phyloP scores from a whole-genome alignment of 2,329 filamentous ascomycete genomes.

The Phaeosphaeria sp. region DNA sequence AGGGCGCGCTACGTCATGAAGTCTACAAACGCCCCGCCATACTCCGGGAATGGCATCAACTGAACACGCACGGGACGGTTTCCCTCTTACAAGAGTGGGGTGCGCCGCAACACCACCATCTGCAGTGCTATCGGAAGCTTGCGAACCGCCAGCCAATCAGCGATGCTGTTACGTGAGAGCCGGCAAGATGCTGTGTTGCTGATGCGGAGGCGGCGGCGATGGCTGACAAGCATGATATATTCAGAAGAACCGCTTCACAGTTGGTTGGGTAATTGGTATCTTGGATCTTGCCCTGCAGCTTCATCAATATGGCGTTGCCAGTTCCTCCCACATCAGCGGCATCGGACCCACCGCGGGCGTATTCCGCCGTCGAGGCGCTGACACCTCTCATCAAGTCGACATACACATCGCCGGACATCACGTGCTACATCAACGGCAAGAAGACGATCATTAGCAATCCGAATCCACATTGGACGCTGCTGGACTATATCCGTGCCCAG shows the following conservation, averaged over 20 bases:
- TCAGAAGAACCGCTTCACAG: not conserved
- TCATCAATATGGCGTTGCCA: constrained; percentile 35
- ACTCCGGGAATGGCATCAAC: not conserved
- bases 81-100: not conserved
- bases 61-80: not conserved
- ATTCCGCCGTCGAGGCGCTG: constrained; percentile 53
- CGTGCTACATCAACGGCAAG: constrained; percentile 92
- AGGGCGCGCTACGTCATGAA: constrained; percentile 5
- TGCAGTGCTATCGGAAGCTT: not conserved
- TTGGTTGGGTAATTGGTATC: not conserved
- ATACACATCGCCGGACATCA: constrained; percentile 74
- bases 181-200: constrained; percentile 10
- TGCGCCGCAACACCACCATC: not conserved
- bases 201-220: constrained; percentile 21
- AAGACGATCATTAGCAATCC: constrained; percentile 82
- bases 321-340: constrained; percentile 37
- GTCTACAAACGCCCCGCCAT: not conserved
- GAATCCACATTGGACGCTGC: constrained; percentile 86
- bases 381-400: constrained; percentile 74
- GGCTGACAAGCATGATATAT: constrained; percentile 5
- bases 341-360: constrained; percentile 30
- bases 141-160: constrained; percentile 21
- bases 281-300: not conserved
- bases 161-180: constrained; percentile 29
- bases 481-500: constrained; percentile 85